Evolutionary conservation across 371 early-diverging fungal genomes (phyloP).

Genomic region (Funneliformis caledonium): DNA sequence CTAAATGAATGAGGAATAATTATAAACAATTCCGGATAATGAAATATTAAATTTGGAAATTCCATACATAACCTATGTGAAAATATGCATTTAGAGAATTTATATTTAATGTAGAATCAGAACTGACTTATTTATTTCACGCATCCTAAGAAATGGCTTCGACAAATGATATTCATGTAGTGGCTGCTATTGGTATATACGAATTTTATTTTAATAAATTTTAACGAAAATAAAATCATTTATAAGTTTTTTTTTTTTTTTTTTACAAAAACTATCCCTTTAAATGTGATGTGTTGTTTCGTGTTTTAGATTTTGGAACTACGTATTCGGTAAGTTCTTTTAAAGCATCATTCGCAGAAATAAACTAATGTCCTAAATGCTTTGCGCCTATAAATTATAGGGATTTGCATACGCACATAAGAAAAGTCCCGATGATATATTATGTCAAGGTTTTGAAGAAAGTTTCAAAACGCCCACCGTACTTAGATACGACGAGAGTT

Average conservation of each 20-base stretch:
- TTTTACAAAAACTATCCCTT: no score
- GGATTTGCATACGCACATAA: constrained; percentile 28
- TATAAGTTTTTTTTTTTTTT: neutral
- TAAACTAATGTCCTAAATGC: neutral
- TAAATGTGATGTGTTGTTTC: no score
- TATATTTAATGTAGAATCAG: no score
- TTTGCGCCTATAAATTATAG: neutral
- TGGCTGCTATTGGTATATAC: neutral
- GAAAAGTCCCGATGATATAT: neutral
- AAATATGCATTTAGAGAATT: no score
- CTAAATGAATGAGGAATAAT: no score
- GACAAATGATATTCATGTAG: constrained; percentile 19
- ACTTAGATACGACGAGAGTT: constrained; percentile 5
- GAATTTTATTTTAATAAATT: neutral
- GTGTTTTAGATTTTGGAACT: constrained; percentile 27
- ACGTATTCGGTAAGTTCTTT: constrained; percentile 27
- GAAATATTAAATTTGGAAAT: no score
- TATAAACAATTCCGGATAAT: no score
- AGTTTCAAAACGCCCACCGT: constrained; percentile 15
- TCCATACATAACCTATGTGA: no score
- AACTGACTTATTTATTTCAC: neutral
- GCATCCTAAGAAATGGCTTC: neutral
- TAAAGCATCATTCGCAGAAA: no score
- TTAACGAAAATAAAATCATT: neutral
- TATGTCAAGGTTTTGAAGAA: neutral